Evolutionary conservation across 768 basidiomycete genomes (phyloP).

Genomic region (Amyloporia xantha): DNA sequence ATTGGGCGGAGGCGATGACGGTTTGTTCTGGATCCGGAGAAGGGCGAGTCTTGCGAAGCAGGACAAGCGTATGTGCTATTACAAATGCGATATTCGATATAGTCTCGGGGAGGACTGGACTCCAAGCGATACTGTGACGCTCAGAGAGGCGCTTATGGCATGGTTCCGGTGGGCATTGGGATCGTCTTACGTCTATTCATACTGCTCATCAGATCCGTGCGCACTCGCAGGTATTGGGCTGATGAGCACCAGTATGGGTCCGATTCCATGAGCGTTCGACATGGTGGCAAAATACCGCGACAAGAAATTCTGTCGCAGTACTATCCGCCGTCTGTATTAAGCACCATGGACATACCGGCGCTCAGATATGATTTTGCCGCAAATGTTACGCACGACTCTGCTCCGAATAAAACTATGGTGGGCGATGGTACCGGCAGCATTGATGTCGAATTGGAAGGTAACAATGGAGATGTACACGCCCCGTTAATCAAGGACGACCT

Average conservation of each 20-base stretch:
- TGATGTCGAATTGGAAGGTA: conserved; percentile 1
- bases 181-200: background rate
- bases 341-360: too few species aligned
- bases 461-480: too few species aligned
- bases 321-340: too few species aligned
- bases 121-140: conserved; percentile 9
- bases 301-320: background rate
- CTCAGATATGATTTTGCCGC: background rate
- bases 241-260: conserved; percentile 28
- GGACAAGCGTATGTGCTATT: too few species aligned
- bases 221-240: conserved; percentile 43
- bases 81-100: conserved; percentile 18
- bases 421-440: background rate
- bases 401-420: background rate
- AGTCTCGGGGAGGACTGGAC: conserved; percentile 8
- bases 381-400: background rate
- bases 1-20: conserved; percentile 6
- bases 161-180: conserved; percentile 37
- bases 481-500: too few species aligned
- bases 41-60: too few species aligned
- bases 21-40: conserved; percentile 28
- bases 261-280: background rate
- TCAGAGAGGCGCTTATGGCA: conserved; percentile 23
- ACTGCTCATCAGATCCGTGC: too few species aligned
- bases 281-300: background rate